phyloP scores from a whole-genome alignment of 2,329 filamentous ascomycete genomes.

The Phaeomoniella chlamydospora region DNA sequence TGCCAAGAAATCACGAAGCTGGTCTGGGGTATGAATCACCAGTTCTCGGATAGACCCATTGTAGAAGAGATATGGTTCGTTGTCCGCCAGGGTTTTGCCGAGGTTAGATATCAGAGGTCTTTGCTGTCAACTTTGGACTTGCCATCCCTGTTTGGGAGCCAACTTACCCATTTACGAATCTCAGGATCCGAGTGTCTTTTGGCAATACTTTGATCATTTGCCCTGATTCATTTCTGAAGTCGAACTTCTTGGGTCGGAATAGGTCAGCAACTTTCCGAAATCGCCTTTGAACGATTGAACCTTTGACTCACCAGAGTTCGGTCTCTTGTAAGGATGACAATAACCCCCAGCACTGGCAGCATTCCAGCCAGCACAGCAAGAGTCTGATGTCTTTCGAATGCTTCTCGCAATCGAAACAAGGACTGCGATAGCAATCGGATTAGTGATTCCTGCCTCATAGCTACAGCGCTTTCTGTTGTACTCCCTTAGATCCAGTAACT shows the following conservation, averaged over 20 bases:
- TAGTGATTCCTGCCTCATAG: no score
- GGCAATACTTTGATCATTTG: not conserved
- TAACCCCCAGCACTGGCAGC: no score
- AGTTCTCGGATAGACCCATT: not conserved
- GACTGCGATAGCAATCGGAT: no score
- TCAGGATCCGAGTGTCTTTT: not conserved
- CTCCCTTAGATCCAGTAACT: no score
- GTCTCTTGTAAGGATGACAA: no score
- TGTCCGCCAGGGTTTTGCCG: not conserved
- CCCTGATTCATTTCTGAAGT: not conserved
- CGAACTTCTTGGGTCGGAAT: not conserved
- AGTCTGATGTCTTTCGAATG: no score
- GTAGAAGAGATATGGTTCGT: not conserved
- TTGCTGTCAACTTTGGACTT: not conserved
- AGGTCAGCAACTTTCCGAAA: not conserved
- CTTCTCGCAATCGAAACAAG: no score
- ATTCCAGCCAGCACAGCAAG: no score
- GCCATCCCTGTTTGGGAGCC: not conserved
- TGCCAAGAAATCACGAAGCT: not conserved
- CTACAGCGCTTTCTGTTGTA: no score
- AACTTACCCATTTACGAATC: not conserved
- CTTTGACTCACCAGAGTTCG: no score
- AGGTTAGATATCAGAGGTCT: not conserved
- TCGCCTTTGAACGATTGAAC: no score
- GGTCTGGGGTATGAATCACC: not conserved